Evolutionary conservation across 2,329 filamentous ascomycete species (phyloP), one percentile per base, ranked within the genome.

Genomic region (Tolypocladium endophyticum): DNA sequence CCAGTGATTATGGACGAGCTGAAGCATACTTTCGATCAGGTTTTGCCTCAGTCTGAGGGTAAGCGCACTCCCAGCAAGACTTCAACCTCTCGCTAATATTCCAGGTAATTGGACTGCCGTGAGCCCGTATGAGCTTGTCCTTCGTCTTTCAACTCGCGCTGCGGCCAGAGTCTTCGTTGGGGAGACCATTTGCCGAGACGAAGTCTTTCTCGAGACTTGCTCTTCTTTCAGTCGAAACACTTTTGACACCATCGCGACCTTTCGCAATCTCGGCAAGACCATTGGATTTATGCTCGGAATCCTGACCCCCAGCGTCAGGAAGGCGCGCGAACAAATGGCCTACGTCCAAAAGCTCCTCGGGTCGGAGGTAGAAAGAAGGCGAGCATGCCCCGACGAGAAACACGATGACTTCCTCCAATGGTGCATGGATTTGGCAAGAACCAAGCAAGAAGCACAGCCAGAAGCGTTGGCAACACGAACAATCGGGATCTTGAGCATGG

Each of bases 401-500:
- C 57, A 53, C 35, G 62, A 63, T 16, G 62, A 63, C 25, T 63
- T 63, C 25, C 47, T 63, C 1, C 62, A 63, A 38, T 63, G 62
- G 62, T 63, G 62, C 50, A 63, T 61, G 28, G 62, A 63, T 4
- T 23, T 63, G 39, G 62, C 62, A 11, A 56, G 59, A 1, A 63
- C 45, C 16, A 56, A 61, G 47, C 54, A 62, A 5, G 62, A 63
- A 39, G 35, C 62, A 6, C 30, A 58, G 11, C 60, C 62, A 2
- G 58, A 58, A 20, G 52, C 62, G 4, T 45, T 63, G 4, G 61
- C 57, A 1, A 59, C 62, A 20, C 60, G 62, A n/a, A 63, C 62
- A 5, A 54, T 63, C 3, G 62, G 62, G 7, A 63, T 63, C 18
- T 36, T 64, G 14, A 61, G 63, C 58, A 63, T 64, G 60, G 63